Conservation (phyloP, 2,329 filamentous ascomycete genomes). For the Ceratocystis cubensis region DNA sequence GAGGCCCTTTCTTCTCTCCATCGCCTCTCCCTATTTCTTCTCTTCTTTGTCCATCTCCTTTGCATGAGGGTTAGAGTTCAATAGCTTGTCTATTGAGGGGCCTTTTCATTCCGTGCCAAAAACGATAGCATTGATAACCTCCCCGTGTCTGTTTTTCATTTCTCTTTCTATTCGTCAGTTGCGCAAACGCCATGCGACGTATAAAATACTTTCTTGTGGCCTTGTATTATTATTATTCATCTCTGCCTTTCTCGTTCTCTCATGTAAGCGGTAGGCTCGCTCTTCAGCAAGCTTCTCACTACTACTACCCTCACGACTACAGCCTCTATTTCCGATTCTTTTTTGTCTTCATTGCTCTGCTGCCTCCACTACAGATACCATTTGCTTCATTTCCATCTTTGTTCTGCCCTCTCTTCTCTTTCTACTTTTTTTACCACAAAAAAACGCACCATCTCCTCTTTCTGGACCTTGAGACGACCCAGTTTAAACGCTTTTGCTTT, state of each 20-base stretch:
- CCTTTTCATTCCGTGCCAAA: not conserved
- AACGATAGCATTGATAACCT: not conserved
- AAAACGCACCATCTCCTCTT: slow-evolving; percentile 21
- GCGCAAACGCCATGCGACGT: not conserved
- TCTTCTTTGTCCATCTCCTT: not conserved
- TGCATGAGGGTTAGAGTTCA: not conserved
- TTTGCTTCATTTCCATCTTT: not conserved
- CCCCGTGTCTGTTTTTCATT: not conserved
- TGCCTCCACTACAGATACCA: not conserved
- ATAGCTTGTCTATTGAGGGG: not conserved
- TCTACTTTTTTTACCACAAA: slow-evolving; percentile 16
- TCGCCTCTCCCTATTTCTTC: not conserved
- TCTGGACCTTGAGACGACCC: slow-evolving; percentile 1
- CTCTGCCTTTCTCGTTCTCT: not conserved
- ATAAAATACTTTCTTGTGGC: not conserved
- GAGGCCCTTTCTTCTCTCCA: slow-evolving; percentile 22
- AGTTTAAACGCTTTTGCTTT: not conserved
- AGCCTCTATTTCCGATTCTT: not conserved
- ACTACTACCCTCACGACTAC: not conserved
- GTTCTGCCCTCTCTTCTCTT: not conserved
- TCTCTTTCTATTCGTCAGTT: not conserved
- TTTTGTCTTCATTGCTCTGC: not conserved
- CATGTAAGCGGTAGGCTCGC: not conserved
- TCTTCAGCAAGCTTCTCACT: not conserved
- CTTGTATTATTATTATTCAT: slow-evolving; percentile 7